Evolutionary conservation across 2,329 filamentous ascomycete species (phyloP).

Genomic region (Tolypocladium amazonense): DNA sequence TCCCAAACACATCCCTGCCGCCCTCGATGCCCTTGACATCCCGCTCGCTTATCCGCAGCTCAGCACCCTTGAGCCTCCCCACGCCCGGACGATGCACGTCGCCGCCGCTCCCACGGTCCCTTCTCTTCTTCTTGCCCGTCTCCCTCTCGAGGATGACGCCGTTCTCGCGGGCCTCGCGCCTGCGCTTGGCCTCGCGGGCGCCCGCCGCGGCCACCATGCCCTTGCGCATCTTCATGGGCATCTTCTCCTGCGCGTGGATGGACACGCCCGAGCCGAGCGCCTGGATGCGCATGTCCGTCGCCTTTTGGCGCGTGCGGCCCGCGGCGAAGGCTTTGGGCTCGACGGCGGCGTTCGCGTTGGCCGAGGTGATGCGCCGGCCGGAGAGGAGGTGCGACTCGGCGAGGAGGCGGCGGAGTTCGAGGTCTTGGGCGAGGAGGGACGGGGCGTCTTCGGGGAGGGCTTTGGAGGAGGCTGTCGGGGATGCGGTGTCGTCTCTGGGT

Average conservation of each 20-base stretch:
- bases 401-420: constrained; percentile 82
- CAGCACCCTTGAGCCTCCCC: constrained; percentile 70
- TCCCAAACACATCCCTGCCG: constrained; percentile 28
- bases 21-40: constrained; percentile 67
- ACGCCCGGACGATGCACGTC: constrained; percentile 68
- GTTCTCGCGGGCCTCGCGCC: constrained; percentile 77
- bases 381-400: constrained; percentile 80
- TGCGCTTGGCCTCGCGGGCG: constrained; percentile 56
- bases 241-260: constrained; percentile 67
- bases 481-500: constrained; percentile 9
- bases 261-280: constrained; percentile 69
- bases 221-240: constrained; percentile 80
- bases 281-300: constrained; percentile 74
- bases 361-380: constrained; percentile 29
- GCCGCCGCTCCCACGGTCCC: constrained; percentile 36
- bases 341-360: constrained; percentile 25
- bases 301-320: constrained; percentile 69
- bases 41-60: constrained; percentile 64
- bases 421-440: constrained; percentile 77
- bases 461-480: constrained; percentile 17
- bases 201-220: constrained; percentile 65
- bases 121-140: constrained; percentile 26
- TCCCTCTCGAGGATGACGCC: constrained; percentile 72
- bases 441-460: constrained; percentile 45
- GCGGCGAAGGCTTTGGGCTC: constrained; percentile 33